These are phyloP conservation scores for Sporothrix brasiliensis DNA, from an alignment of 2,329 filamentous ascomycete species.

Conservation along the genomic window DNA sequence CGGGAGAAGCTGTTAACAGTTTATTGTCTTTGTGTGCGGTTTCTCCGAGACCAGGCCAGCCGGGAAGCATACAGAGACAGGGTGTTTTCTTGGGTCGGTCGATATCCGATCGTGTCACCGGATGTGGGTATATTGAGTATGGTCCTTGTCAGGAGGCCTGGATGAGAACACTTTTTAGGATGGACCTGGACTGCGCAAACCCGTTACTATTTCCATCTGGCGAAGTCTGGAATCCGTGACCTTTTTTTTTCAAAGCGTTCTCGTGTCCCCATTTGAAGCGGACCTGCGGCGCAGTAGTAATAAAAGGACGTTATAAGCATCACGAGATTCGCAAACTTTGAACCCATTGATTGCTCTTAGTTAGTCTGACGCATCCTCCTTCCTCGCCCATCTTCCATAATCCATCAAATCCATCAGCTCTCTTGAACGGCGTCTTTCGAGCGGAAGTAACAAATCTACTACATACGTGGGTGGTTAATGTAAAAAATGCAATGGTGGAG, in stretches of 20 bases:
- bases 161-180: background rate
- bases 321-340: conserved; percentile 13
- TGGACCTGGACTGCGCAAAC: background rate
- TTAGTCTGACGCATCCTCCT: background rate
- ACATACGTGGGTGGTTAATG: background rate
- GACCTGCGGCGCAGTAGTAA: conserved; percentile 21
- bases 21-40: background rate
- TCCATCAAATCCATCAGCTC: background rate
- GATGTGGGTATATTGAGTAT: background rate
- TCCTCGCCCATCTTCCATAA: background rate
- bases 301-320: conserved; percentile 6
- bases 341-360: background rate
- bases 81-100: background rate
- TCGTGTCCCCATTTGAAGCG: background rate
- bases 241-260: background rate
- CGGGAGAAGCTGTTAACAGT: background rate
- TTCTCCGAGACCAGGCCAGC: background rate
- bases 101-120: conserved; percentile 24
- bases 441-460: background rate
- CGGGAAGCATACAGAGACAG: background rate
- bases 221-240: background rate
- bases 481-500: conserved; percentile 1
- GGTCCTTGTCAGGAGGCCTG: background rate
- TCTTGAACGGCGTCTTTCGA: conserved; percentile 15
- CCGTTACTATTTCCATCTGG: background rate